Evolutionary conservation across 2,329 filamentous ascomycete genomes (phyloP), one percentile per base, ranked within the genome.

Genomic region (Claviceps sp.): DNA sequence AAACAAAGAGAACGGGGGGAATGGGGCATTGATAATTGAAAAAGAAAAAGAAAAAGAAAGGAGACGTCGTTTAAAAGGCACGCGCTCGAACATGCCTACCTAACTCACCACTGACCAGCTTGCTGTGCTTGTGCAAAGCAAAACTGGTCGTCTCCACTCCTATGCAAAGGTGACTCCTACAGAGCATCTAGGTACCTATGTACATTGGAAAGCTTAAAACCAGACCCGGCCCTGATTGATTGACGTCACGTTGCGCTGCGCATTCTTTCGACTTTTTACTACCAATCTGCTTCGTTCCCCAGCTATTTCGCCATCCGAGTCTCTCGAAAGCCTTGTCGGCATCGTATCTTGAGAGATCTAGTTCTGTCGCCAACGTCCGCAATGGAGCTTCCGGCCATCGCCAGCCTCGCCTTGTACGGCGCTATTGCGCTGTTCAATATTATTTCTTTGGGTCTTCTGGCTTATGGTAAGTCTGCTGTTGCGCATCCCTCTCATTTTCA

Each of bases 331-430:
- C 18, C 14, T 16, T 41, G 38, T 41, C 38, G 8, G n/a, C 38
- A 18, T 41, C 13, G 38, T 41, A 30, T 41, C n/a, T 18, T 41
- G 14, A 41, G 6, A 41, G n/a, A 42, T 18, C 20, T n/a, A 9
- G 18, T 20, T 4, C n/a, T 20, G 9, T 18, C n/a, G 40, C 16
- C 38, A n/a, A 8, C 42, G 22, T 7, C 49, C 47, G 16, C 41
- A 24, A 55, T 55, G 54, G 54, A 55, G 46, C 49, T 55, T 14
- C 50, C 54, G n/a, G 1, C 51, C 24, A 5, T 54, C 37, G 41
- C 46, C 34, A 50, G 24, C 24, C 22, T 54, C 11, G 52, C 24
- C 49, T n/a, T 55, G n/a, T 40, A 53, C 20, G 54, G 49, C 52
- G 38, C 43, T 13, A 53, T 55, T 20, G 54, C 37, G 42, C 49